Evolutionary conservation across 2,329 filamentous ascomycete genomes (phyloP), one percentile per base, ranked within the genome.

Genomic region (Ophiostoma himal-ulmi): DNA sequence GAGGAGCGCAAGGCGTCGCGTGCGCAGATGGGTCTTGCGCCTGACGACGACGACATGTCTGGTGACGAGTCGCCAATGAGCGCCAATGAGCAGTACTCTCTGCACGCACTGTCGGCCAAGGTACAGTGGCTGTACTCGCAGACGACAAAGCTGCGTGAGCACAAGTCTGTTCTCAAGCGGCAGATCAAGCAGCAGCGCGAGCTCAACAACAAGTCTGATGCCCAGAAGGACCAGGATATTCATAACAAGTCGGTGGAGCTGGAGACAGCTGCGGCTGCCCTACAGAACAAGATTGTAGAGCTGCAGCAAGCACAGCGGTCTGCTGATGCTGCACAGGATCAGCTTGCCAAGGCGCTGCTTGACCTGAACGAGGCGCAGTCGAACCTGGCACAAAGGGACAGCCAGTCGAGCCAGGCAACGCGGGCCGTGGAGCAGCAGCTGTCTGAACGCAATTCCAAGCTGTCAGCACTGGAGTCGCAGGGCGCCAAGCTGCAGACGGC

Each of bases 141-240:
- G 71, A 87, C 92, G n/a, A 90, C 89, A 22, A 87, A 87, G 26
- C 82, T 97, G 48, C 89, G 92, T 73, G 92, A 97, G 75, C 94
- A 98, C 77, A 96, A 97, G 78, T 88, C 88, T 67, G 94, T 97
- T 30, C 84, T 98, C 10, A 91, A 94, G 76, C 88, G 93, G 62
- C 94, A 98, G 78, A 94, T 97, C 76, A 94, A 96, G 81, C 94
- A 98, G 78, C 94, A 98, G 80, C 91, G 94, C 71, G 93, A 96
- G 77, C 85, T 97, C 71, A 96, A 96, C 80, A 93, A 85, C 81
- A 94, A 94, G 77, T 93, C 92, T 0, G 93, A 96, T 74, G 83
- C 86, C 26, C 85, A 89, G 72, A 88, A 89, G 76, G 89, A 91
- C 75, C 84, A 85, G 57, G 86, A 91, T 73, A 78, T 91, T n/a